These are phyloP conservation scores for Gossypium gossypioides DNA, from an alignment of 441 rosid species.

Conservation along the genomic window DNA sequence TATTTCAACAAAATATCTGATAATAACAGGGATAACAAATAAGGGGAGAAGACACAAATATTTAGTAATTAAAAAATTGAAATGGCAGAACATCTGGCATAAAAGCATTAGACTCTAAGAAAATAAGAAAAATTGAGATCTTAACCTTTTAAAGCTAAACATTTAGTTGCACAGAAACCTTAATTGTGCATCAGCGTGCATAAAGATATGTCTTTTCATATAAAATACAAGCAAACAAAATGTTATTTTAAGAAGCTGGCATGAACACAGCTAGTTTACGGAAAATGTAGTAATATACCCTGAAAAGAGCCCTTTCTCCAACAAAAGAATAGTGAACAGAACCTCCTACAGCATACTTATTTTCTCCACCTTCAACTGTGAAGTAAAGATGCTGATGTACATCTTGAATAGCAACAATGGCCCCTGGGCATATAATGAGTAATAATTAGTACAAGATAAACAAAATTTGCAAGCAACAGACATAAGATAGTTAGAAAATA, in stretches of 20 bases:
- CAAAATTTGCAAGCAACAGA: conserved; percentile 18
- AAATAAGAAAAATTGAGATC: background rate
- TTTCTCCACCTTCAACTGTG: conserved; percentile 57
- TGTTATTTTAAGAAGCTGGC: background rate
- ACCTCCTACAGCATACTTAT: conserved; percentile 49
- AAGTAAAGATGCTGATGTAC: conserved; percentile 76
- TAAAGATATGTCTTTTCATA: background rate
- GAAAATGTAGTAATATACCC: conserved; percentile 33
- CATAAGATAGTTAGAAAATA: conserved; percentile 13
- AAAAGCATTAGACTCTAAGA: background rate
- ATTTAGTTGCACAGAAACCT: background rate
- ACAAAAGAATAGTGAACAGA: conserved; percentile 78
- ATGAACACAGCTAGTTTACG: background rate
- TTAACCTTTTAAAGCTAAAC: background rate
- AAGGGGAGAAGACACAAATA: background rate
- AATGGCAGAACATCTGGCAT: background rate
- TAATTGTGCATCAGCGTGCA: background rate
- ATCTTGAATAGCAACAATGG: conserved; percentile 84
- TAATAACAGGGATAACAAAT: background rate
- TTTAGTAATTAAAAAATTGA: background rate
- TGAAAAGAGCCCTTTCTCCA: conserved; percentile 79
- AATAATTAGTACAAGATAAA: conserved; percentile 19
- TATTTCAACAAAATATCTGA: background rate
- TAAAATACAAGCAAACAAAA: conserved; percentile 6
- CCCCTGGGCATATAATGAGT: conserved; percentile 39